A percentile compares a stretch with the other conserved stretches of the same genome.
Evolutionary conservation across 129 eudicot species (phyloP).

Genomic region (Gnaphalium uliginosum): DNA sequence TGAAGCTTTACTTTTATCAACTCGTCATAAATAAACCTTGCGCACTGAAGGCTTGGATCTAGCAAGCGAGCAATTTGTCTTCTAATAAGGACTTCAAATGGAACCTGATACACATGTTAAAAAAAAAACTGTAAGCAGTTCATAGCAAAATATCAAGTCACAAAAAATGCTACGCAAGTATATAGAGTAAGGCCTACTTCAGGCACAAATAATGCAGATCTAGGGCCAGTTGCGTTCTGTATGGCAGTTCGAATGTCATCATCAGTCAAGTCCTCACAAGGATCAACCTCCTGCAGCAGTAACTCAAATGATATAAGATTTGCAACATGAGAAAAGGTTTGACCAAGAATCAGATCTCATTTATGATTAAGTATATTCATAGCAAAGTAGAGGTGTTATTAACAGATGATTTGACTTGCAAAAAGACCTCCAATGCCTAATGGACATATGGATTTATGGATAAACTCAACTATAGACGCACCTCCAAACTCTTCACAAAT

Average conservation of each 20-base stretch:
- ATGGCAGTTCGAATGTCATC: conserved; percentile 95
- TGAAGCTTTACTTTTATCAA: conserved; percentile 65
- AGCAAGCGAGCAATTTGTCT: conserved; percentile 89
- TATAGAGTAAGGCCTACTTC: conserved; percentile 60
- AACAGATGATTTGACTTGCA: neutral
- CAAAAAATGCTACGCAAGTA: neutral
- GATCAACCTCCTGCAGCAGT: conserved; percentile 89
- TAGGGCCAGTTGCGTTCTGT: conserved; percentile 96
- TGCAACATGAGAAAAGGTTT: neutral
- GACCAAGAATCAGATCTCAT: neutral
- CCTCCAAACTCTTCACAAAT: conserved; percentile 96
- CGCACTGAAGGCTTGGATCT: conserved; percentile 99
- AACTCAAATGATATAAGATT: conserved; percentile 29
- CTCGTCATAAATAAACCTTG: conserved; percentile 91
- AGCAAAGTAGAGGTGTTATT: neutral
- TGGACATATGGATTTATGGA: neutral
- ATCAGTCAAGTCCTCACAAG: conserved; percentile 95
- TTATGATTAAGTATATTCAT: neutral
- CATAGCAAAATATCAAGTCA: neutral
- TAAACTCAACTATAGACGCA: conserved; percentile 33
- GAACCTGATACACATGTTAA: conserved; percentile 51
- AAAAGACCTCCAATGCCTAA: neutral
- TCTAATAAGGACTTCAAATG: conserved; percentile 93
- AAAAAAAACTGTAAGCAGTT: conserved; percentile 24
- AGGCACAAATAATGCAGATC: conserved; percentile 92